Evolutionary conservation across 2,329 filamentous ascomycete genomes (phyloP), one percentile per base, ranked within the genome.

Genomic region (Monosporascus sp.): DNA sequence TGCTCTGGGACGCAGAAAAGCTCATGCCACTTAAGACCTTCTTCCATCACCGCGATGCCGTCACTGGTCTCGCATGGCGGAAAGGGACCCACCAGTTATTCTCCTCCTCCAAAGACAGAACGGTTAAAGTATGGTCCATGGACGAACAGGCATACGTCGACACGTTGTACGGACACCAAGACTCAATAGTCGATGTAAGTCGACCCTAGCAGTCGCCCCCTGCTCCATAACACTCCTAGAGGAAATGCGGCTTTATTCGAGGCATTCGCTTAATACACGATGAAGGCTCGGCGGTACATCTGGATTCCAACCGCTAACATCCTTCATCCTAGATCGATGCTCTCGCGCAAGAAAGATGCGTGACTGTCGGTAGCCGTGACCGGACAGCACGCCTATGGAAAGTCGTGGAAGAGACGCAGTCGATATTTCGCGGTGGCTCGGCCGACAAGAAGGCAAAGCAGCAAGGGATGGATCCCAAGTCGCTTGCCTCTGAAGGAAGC

Each of bases 351-450:
- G 94, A 97, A 71, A 86, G 91, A 48, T 97, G 94, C 68, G 81
- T 97, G 55, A 94, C 87, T 57, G 94, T 96, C 19, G 94, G 94
- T 52, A 88, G 91, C 6, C 82, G 94, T 59, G 94, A 99, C 70
- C 86, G 93, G 53, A 97, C 92, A 2, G 94, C 93, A 40, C 82
- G 94, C 54, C 74, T 96, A 62, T 99, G 94, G 94, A 97, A 97
- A 72, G 92, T 99, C 1, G 85, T 90, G 5, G 94, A 99, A 64
- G 93, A 99, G 74, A 90, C 88, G 1, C 94, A 99, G 69, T 82
- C 99, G 7, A 92, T 97, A 2, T 99, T 97, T 72, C 87, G 93
- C 48, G 93, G 92, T 54, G 88, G 85, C 43, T 72, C 74, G 9
- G 76, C 79, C 26, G 78, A 80, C 57, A 82, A 80, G 62, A 83